Evolutionary conservation across 306 rosid genomes (phyloP), one percentile per base, ranked within the genome.

Genomic region (Abrus precatorius): DNA sequence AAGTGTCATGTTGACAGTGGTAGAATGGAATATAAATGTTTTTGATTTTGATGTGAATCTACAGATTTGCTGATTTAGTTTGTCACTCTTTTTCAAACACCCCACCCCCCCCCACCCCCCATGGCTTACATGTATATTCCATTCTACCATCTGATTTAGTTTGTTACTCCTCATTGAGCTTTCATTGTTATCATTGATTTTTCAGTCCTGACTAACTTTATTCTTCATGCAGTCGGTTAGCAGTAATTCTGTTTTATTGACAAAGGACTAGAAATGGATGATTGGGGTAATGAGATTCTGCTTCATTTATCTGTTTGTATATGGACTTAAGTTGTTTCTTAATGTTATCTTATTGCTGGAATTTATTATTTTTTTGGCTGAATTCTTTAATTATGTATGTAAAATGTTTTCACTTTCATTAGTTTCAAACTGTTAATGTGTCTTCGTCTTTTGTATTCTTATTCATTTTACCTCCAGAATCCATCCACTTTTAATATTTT

Each of bases 241-340:
- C 71, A 43, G 81, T 13, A 33, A 3, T 67, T 77, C 60, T 36
- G 44, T 47, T 71, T 77, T 73, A 9, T 60, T 38, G 50, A 78
- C 52, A 4, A 38, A 78, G 74, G 41, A 65, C 69, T 2, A 56
- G 5, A 82, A 63, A 91, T 92, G 97, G 97, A 90, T 69, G 93
- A 89, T 71, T 92, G 93, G 97, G 97, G 97, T 92, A 88, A 77
- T 66, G 43, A 49, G 33, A 20, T 79, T 69, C 74, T 52, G 36
- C 47, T 66, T 40, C 34, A 33, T 5, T 50, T 69, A 32, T 33
- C 54, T 41, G 5, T 44, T 49, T 27, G 14, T 29, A 59, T 45
- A 43, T 30, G 45, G 76, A 8, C 33, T 60, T 33, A 3, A 66
- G 4, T 36, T 69, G n/a, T 53, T 60, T 11, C 53, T 40, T 48